phyloP scores from a whole-genome alignment of 306 rosid species.

The Potentilla sterilis region DNA sequence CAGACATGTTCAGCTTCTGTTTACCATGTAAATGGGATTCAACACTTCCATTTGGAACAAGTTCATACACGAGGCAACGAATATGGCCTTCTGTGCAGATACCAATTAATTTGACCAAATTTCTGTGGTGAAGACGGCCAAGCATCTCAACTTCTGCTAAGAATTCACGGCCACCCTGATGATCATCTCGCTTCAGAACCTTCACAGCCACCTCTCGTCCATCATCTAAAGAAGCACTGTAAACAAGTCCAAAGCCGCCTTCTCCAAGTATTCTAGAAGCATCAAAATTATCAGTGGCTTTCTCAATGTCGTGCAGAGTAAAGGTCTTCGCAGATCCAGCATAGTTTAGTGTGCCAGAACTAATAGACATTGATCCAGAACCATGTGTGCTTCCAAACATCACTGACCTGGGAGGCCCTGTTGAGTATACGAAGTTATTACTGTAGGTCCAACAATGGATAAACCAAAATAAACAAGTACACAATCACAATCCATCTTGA shows the following conservation, averaged over 20 bases:
- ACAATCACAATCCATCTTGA: neutral
- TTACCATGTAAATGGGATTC: conserved; percentile 96
- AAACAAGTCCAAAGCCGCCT: conserved; percentile 97
- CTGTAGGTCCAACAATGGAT: neutral
- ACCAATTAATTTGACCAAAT: conserved; percentile 82
- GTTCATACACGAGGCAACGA: conserved; percentile 92
- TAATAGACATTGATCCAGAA: conserved; percentile 46
- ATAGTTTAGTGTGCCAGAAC: conserved; percentile 55
- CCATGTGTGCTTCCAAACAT: conserved; percentile 41
- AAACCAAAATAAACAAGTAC: neutral
- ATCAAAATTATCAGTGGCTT: conserved; percentile 75
- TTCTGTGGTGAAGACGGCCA: conserved; percentile 91
- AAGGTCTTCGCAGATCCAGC: conserved; percentile 77
- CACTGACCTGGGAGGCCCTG: conserved; percentile 42
- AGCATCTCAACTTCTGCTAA: conserved; percentile 99
- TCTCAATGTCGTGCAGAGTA: conserved; percentile 66
- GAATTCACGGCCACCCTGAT: conserved; percentile 83
- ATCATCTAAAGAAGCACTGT: conserved; percentile 67
- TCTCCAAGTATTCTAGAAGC: conserved; percentile 88
- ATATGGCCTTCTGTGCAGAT: conserved; percentile 75
- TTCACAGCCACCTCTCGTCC: conserved; percentile 92
- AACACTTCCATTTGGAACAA: conserved; percentile 93
- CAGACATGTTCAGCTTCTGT: conserved; percentile 19
- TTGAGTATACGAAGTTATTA: neutral
- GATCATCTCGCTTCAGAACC: conserved; percentile 86